phyloP scores from a whole-genome alignment of 495 filamentous ascomycete genomes.

The Extremus antarcticus region DNA sequence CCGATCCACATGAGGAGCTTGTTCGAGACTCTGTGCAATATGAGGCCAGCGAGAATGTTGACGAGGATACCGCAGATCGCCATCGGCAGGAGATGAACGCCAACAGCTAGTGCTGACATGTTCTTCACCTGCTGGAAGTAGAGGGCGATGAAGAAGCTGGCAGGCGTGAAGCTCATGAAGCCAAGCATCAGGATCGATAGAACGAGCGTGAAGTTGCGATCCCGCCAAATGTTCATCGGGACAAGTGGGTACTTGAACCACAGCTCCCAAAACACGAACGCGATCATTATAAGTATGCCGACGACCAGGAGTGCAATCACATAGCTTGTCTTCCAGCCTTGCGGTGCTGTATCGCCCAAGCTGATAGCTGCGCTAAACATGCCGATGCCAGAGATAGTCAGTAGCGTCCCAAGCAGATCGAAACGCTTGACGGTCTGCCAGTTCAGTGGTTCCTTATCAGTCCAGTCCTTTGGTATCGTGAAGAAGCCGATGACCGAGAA shows the following conservation, averaged over 20 bases:
- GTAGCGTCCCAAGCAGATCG: slow-evolving; percentile 53
- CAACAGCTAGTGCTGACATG: slow-evolving; percentile 24
- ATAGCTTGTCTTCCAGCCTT: slow-evolving; percentile 34
- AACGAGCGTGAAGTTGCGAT: slow-evolving; percentile 30
- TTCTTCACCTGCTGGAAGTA: slow-evolving; percentile 39
- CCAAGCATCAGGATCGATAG: slow-evolving; percentile 26
- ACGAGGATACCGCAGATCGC: slow-evolving; percentile 26
- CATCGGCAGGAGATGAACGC: slow-evolving; percentile 31
- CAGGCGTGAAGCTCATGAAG: slow-evolving; percentile 26
- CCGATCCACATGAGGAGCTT: slow-evolving; percentile 32
- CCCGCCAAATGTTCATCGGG: slow-evolving; percentile 35
- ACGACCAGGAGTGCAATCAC: slow-evolving; percentile 31
- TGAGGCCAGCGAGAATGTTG: slow-evolving; percentile 30
- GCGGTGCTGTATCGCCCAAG: slow-evolving; percentile 38
- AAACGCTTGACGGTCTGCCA: slow-evolving; percentile 43
- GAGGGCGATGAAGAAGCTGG: slow-evolving; percentile 44
- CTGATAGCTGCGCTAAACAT: slow-evolving; percentile 52
- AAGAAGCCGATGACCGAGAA: slow-evolving; percentile 50
- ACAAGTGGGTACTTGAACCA: slow-evolving; percentile 31
- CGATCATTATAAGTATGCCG: slow-evolving; percentile 25
- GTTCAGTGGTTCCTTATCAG: slow-evolving; percentile 36
- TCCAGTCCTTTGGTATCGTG: slow-evolving; percentile 51
- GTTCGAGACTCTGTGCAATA: slow-evolving; percentile 32
- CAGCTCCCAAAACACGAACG: slow-evolving; percentile 32
- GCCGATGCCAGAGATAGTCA: slow-evolving; percentile 54